These are phyloP conservation scores for Chaetomium globosum DNA, from an alignment of 2,329 filamentous ascomycete genomes.

Conservation along the genomic window DNA sequence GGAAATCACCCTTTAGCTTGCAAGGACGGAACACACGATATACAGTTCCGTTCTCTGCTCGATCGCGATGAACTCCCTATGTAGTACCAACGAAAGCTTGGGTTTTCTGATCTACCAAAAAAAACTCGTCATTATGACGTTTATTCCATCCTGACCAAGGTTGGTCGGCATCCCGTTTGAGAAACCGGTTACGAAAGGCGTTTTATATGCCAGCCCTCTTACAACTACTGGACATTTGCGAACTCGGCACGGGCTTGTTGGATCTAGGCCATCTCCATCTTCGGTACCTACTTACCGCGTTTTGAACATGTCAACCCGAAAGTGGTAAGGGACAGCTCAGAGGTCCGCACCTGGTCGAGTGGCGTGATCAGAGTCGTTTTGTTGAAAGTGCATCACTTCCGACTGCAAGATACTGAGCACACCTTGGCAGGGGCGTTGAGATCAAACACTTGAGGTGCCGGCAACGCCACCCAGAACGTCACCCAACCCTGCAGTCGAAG, in stretches of 20 bases:
- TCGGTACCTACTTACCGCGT: neutral
- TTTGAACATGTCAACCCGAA: neutral
- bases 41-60: neutral
- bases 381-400: neutral
- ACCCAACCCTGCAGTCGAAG: neutral
- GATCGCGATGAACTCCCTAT: neutral
- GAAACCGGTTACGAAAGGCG: neutral
- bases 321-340: neutral
- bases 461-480: neutral
- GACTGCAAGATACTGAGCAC: neutral
- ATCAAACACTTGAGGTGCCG: neutral
- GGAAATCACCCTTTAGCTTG: neutral
- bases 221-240: too few species aligned
- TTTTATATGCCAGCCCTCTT: too few species aligned
- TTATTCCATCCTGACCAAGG: neutral
- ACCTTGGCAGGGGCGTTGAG: conserved; percentile 1
- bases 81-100: neutral
- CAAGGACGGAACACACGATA: neutral
- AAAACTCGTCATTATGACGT: neutral
- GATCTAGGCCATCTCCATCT: neutral
- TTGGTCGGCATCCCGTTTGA: neutral
- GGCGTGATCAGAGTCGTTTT: neutral
- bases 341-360: neutral
- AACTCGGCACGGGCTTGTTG: too few species aligned
- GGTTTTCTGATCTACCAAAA: neutral